Evolutionary conservation across 805 yeast genomes (phyloP).

Genomic region (Starmerella stellata): DNA sequence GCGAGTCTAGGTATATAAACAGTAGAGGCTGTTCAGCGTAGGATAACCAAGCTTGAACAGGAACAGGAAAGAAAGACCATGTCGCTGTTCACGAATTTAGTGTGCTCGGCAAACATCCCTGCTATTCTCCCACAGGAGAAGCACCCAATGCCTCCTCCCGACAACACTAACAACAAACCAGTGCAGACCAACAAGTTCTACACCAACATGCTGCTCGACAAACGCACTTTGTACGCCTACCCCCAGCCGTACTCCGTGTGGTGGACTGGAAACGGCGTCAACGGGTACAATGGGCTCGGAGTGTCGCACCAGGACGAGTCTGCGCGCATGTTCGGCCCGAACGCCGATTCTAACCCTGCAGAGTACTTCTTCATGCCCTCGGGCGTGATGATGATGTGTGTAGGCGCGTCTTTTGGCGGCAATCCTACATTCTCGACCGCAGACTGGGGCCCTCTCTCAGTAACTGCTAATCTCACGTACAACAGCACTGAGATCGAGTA

Average conservation of each 20-base stretch:
- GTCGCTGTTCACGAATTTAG: conserved; percentile 31
- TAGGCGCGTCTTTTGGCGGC: conserved; percentile 35
- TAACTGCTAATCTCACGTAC: conserved; percentile 12
- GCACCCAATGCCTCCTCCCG: conserved; percentile 21
- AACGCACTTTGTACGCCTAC: conserved; percentile 38
- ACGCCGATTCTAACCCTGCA: conserved; percentile 25
- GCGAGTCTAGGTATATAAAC: background rate
- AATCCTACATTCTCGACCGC: conserved; percentile 31
- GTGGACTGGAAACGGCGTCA: conserved; percentile 28
- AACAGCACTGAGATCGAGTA: conserved; percentile 24
- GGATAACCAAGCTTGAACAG: background rate
- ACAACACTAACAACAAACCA: conserved; percentile 30
- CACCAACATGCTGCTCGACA: conserved; percentile 42
- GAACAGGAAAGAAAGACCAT: conserved; percentile 4
- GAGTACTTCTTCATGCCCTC: conserved; percentile 40
- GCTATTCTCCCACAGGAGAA: conserved; percentile 28
- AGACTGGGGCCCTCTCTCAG: conserved; percentile 18
- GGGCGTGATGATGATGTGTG: conserved; percentile 35
- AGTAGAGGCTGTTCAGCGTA: background rate
- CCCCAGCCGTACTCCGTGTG: conserved; percentile 53
- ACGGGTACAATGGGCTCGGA: conserved; percentile 38
- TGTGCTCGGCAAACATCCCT: conserved; percentile 27
- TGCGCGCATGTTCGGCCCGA: conserved; percentile 31
- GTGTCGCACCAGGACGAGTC: conserved; percentile 37
- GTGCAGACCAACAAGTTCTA: conserved; percentile 63